Percentiles rank a stretch among this genome's conserved stretches.
Conservation (phyloP, 169 alveolate genomes). For the Miamiensis avidus region DNA sequence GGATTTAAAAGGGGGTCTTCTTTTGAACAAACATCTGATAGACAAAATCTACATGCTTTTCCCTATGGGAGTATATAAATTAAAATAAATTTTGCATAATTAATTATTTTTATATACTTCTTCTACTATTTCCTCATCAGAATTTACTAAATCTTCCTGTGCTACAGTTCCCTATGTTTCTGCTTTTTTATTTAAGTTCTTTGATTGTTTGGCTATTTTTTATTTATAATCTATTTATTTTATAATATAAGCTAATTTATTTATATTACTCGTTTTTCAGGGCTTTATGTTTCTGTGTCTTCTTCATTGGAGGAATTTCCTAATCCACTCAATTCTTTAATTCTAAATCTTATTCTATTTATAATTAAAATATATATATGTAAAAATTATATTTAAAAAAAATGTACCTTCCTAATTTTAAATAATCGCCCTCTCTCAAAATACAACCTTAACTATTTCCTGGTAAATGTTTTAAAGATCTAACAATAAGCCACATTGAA, state of each 20-base stretch:
- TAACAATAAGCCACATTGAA: background rate
- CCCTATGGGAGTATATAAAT: too few species aligned
- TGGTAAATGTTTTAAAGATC: background rate
- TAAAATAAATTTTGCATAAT: slow-evolving; percentile 18
- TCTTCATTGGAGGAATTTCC: background rate
- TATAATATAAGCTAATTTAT: too few species aligned
- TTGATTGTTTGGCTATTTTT: background rate
- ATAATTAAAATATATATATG: too few species aligned
- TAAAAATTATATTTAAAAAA: too few species aligned
- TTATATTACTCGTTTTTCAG: background rate
- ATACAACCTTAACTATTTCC: background rate
- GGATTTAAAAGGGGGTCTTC: slow-evolving; percentile 71
- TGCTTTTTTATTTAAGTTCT: background rate
- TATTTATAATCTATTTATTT: too few species aligned
- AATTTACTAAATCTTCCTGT: background rate
- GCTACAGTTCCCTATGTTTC: background rate
- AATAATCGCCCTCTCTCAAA: slow-evolving; percentile 16
- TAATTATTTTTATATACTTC: slow-evolving; percentile 3
- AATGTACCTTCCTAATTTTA: slow-evolving; percentile 13
- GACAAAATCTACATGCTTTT: slow-evolving; percentile 25
- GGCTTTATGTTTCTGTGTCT: background rate
- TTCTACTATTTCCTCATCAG: background rate
- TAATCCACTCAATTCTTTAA: slow-evolving; percentile 12
- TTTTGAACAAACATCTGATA: slow-evolving; percentile 20
- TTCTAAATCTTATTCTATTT: slow-evolving; percentile 17